Evolutionary conservation across 2,329 filamentous ascomycete species (phyloP), one percentile per base, ranked within the genome.

Genomic region (Hortaea sp.): DNA sequence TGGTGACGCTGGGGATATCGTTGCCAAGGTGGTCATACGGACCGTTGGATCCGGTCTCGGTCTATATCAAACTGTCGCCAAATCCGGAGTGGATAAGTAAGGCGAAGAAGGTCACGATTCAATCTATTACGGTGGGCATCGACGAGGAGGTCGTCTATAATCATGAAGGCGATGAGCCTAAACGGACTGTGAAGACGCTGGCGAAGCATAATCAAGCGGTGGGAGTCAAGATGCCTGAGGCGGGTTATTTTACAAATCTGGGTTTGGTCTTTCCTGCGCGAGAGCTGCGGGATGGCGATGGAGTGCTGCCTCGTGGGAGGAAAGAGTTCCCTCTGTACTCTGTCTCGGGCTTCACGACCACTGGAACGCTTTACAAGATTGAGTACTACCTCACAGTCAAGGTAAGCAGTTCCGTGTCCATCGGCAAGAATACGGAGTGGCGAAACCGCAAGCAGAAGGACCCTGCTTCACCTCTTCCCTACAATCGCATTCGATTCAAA

Each of bases 91-190:
- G 87, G 86, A 72, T 92, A 65, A 81, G 71, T 62, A 97, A 95
- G 66, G 89, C 90, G 41, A 87, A 83, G 63, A 86, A 86, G 62
- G 89, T 97, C 44, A 90, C 87, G 39, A 94, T 98, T 60, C 84
- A 89, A 61, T 92, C 92, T 61, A 92, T 98, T 56, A 95, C 88
- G 1, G 82, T 97, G 38, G 81, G 81, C 9, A 94, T 98, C 57
- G 92, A 97, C 62, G 92, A 98, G 67, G 90, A 97, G 63, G 94
- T 97, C 49, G 94, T 92, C n/a, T 98, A 86, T 69, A 97, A 98
- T 55, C 92, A 92, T 29, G 90, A 97, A 67, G 92, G 92, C 42
- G 92, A 97, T 61, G 92, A 97, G 63, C 88, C 89, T 29, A 85
- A 85, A 30, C 86, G 87, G 54, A 95, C 94, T 66, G 73, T 88